These are phyloP conservation scores for Aspergillus pseudoglaucus DNA, from an alignment of 2,329 filamentous ascomycete species.

Conservation along the genomic window DNA sequence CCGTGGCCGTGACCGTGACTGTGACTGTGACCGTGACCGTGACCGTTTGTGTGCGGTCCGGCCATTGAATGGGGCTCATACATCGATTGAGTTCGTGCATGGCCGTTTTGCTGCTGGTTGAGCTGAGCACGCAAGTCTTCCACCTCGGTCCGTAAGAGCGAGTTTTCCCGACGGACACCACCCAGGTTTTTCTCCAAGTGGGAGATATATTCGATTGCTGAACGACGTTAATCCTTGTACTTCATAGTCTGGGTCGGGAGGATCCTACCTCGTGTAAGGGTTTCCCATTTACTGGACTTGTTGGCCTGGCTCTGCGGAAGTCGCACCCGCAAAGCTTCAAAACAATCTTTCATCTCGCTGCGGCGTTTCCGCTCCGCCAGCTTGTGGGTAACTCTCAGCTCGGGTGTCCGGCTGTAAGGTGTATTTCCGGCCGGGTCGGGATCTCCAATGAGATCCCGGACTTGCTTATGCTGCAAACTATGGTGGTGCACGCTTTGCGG, in stretches of 20 bases:
- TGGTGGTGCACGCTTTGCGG: constrained; percentile 44
- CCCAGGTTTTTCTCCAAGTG: constrained; percentile 37
- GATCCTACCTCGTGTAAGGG: constrained; percentile 38
- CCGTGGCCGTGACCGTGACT: constrained; percentile 28
- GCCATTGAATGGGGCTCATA: constrained; percentile 33
- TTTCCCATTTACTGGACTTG: constrained; percentile 50
- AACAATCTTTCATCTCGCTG: constrained; percentile 49
- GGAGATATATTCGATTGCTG: constrained; percentile 45
- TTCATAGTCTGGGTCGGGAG: background rate
- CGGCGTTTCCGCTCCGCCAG: constrained; percentile 46
- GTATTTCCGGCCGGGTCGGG: constrained; percentile 37
- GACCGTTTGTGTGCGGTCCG: constrained; percentile 27
- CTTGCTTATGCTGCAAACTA: constrained; percentile 43
- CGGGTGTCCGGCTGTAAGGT: constrained; percentile 45
- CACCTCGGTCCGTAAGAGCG: constrained; percentile 28
- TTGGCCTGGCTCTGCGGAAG: constrained; percentile 43
- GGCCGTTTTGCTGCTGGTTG: constrained; percentile 30
- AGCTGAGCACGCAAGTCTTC: constrained; percentile 36
- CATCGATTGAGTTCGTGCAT: constrained; percentile 24
- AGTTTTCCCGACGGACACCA: constrained; percentile 33
- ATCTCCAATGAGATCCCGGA: constrained; percentile 42
- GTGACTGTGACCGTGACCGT: constrained; percentile 19
- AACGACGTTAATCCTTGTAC: constrained; percentile 7
- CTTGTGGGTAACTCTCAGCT: constrained; percentile 45
- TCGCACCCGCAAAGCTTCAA: constrained; percentile 40